Conservation (phyloP, 805 yeast species). For the Kazachstania kunashirensis region DNA sequence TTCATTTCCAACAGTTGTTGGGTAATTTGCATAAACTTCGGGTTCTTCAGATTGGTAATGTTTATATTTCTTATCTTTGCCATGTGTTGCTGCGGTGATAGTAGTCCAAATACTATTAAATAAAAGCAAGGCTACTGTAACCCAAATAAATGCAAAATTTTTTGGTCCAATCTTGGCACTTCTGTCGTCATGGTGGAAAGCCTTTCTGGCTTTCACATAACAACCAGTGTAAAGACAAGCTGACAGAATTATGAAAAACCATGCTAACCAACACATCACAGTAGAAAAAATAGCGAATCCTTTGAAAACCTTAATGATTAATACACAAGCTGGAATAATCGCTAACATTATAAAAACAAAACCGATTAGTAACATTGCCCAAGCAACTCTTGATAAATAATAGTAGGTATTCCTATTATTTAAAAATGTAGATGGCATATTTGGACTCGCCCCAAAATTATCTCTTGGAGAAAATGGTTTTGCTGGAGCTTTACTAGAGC, state of each 20-base stretch:
- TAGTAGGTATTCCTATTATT: slow-evolving; percentile 43
- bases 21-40: slow-evolving; percentile 3
- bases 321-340: slow-evolving; percentile 30
- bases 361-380: slow-evolving; percentile 53
- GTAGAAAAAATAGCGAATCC: slow-evolving; percentile 16
- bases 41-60: slow-evolving; percentile 5
- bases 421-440: slow-evolving; percentile 47
- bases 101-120: slow-evolving; percentile 18
- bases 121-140: slow-evolving; percentile 16
- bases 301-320: slow-evolving; percentile 15
- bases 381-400: slow-evolving; percentile 59
- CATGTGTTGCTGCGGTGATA: slow-evolving; percentile 7
- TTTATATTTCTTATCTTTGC: slow-evolving; percentile 6
- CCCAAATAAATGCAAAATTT: slow-evolving; percentile 57
- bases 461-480: slow-evolving; percentile 74
- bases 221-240: slow-evolving; percentile 45
- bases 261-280: slow-evolving; percentile 28
- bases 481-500: slow-evolving; percentile 56
- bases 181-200: slow-evolving; percentile 37
- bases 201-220: slow-evolving; percentile 43
- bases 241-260: slow-evolving; percentile 37
- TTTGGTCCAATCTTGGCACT: slow-evolving; percentile 38
- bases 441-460: slow-evolving; percentile 49
- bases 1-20: background rate
- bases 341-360: slow-evolving; percentile 44